A percentile compares a stretch with the other conserved stretches of the same genome.
Conservation (phyloP, 768 basidiomycete genomes). For the Phlebiopsis flavidoalba region DNA sequence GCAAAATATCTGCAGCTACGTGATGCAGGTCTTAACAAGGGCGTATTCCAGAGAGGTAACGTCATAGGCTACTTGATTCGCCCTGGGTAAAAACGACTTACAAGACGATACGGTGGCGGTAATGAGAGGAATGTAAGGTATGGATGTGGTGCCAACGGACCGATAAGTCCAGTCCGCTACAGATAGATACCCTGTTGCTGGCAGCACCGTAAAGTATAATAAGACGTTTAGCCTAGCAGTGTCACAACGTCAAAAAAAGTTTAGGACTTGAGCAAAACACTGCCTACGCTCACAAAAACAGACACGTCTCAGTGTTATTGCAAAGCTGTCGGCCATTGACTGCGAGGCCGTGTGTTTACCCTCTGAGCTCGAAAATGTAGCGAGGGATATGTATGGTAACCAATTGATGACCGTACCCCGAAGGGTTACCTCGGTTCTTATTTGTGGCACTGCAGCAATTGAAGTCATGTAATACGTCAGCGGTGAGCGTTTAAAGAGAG, state of each 20-base stretch:
- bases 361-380: slow-evolving; percentile 59
- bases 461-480: background rate
- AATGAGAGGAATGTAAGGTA: background rate
- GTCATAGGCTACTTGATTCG: background rate
- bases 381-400: slow-evolving; percentile 67
- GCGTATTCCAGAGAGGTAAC: background rate
- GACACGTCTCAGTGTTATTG: slow-evolving; percentile 32
- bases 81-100: background rate
- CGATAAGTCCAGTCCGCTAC: background rate
- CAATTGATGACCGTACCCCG: slow-evolving; percentile 61
- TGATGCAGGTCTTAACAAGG: background rate
- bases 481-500: background rate
- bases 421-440: slow-evolving; percentile 48
- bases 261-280: background rate
- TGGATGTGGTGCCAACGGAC: background rate
- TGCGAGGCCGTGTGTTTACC: slow-evolving; percentile 63
- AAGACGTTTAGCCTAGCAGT: background rate
- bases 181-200: background rate
- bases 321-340: slow-evolving; percentile 67
- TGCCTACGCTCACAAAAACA: background rate
- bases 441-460: slow-evolving; percentile 36
- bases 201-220: background rate
- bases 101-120: background rate
- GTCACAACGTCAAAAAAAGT: background rate
- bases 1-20: background rate